phyloP scores from a whole-genome alignment of 305 asterid genomes.

The Ajuga reptans region DNA sequence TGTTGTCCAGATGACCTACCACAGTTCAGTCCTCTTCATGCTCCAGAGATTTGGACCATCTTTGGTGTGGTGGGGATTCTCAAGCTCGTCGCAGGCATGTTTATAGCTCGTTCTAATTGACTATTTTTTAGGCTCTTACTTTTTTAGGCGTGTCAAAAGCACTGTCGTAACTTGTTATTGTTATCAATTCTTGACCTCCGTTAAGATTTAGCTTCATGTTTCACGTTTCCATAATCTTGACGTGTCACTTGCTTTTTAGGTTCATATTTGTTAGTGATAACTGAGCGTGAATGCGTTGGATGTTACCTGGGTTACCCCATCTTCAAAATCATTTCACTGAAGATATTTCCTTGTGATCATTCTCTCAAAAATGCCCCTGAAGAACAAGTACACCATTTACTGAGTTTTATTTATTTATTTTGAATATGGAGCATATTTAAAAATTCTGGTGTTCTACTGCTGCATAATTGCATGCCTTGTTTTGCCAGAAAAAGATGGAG shows the following conservation, averaged over 20 bases:
- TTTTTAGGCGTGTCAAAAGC: too few relatives aligned
- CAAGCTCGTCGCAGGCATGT: constrained; percentile 69
- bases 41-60: constrained; percentile 57
- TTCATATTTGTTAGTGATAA: constrained; percentile 63
- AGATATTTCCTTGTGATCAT: constrained; percentile 71
- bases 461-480: constrained; percentile 17
- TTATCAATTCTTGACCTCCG: too few relatives aligned
- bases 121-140: too few relatives aligned
- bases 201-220: too few relatives aligned
- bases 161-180: too few relatives aligned
- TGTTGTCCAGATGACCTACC: constrained; percentile 55
- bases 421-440: constrained; percentile 7
- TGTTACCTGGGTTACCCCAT: constrained; percentile 60
- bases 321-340: constrained; percentile 67
- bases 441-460: constrained; percentile 7
- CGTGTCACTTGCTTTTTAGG: constrained; percentile 39
- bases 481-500: constrained; percentile 71
- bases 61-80: constrained; percentile 78
- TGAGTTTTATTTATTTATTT: background rate
- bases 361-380: constrained; percentile 60
- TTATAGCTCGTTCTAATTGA: background rate
- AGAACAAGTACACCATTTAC: constrained; percentile 48
- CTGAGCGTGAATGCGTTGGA: constrained; percentile 75
- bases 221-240: background rate
- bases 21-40: constrained; percentile 42